Evolutionary conservation across 2,329 filamentous ascomycete genomes (phyloP).

Genomic region (Trichoderma koningii): DNA sequence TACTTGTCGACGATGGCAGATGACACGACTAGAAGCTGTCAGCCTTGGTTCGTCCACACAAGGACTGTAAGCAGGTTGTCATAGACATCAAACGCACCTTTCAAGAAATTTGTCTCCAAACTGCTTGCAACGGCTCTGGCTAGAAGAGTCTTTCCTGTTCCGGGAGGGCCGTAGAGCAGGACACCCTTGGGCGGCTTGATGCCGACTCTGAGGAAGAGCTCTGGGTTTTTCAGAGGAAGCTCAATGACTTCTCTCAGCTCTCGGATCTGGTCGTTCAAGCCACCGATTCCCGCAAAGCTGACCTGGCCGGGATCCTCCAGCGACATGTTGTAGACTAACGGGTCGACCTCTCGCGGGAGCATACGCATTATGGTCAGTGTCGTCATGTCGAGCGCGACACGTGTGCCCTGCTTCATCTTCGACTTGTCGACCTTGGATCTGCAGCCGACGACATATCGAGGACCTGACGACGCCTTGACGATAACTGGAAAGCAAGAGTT

Average conservation of each 20-base stretch:
- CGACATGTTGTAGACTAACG: conserved; percentile 99
- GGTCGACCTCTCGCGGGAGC: conserved; percentile 97
- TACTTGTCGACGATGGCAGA: conserved; percentile 99
- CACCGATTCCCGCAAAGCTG: conserved; percentile 96
- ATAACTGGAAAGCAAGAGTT: conserved; percentile 65
- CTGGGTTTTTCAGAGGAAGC: conserved; percentile 95
- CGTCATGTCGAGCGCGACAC: conserved; percentile 98
- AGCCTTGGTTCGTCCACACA: conserved; percentile 28
- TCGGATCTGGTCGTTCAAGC: conserved; percentile 96
- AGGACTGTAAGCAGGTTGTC: neutral
- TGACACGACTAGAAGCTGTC: conserved; percentile 72
- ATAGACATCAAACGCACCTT: conserved; percentile 61
- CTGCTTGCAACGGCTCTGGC: conserved; percentile 94
- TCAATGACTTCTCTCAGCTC: conserved; percentile 98
- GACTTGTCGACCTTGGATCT: conserved; percentile 96
- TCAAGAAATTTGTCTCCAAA: conserved; percentile 96
- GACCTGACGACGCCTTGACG: conserved; percentile 95
- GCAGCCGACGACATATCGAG: conserved; percentile 96
- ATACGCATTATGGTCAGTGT: conserved; percentile 99
- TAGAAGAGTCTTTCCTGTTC: conserved; percentile 93
- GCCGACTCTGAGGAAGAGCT: conserved; percentile 92
- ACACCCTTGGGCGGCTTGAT: conserved; percentile 99
- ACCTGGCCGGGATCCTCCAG: conserved; percentile 96
- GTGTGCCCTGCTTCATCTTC: conserved; percentile 97
- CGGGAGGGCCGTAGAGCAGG: conserved; percentile 90